A percentile compares a stretch with the other conserved stretches of the same genome.
Evolutionary conservation across 169 alveolate species (phyloP).

Genomic region (Cyclospora cayetanensis): DNA sequence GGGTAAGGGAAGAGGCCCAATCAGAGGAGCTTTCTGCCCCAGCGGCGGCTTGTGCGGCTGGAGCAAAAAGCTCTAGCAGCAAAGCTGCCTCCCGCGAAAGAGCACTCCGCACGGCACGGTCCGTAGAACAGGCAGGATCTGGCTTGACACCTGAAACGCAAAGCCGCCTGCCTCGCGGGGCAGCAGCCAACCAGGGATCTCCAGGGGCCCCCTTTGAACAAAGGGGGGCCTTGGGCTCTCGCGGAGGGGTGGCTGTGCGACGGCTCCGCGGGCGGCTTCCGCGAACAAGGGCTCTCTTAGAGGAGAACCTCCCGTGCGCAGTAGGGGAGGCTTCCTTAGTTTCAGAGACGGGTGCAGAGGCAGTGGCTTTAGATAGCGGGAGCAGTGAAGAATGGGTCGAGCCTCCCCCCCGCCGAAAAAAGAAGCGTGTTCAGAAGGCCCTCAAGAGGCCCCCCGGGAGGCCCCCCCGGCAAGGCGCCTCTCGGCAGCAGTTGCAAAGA

Average conservation of each 20-base stretch:
- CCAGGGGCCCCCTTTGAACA: no score
- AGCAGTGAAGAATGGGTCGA: constrained; percentile 24
- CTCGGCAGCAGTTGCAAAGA: background rate
- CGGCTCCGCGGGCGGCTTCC: constrained; percentile 39
- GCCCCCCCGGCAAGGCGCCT: background rate
- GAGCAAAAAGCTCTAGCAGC: constrained; percentile 10
- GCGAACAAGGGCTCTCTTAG: background rate
- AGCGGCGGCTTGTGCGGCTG: constrained; percentile 42
- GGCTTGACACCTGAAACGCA: no score
- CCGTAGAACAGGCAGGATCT: no score
- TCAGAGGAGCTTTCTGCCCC: background rate
- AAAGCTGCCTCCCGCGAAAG: no score
- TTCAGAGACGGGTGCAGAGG: background rate
- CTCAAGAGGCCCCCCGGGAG: constrained; percentile 11
- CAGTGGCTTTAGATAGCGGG: background rate
- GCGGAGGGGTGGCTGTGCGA: background rate
- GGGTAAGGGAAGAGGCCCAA: no score
- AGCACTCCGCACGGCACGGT: no score
- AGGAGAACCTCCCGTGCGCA: background rate
- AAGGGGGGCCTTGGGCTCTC: no score
- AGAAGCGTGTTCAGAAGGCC: background rate
- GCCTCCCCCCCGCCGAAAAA: background rate
- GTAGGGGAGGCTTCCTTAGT: background rate
- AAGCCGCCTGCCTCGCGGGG: no score
- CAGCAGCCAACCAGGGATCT: no score